Base-by-base conservation (phyloP, 768 basidiomycete species). In the Phaeotremella skinneri region DNA sequence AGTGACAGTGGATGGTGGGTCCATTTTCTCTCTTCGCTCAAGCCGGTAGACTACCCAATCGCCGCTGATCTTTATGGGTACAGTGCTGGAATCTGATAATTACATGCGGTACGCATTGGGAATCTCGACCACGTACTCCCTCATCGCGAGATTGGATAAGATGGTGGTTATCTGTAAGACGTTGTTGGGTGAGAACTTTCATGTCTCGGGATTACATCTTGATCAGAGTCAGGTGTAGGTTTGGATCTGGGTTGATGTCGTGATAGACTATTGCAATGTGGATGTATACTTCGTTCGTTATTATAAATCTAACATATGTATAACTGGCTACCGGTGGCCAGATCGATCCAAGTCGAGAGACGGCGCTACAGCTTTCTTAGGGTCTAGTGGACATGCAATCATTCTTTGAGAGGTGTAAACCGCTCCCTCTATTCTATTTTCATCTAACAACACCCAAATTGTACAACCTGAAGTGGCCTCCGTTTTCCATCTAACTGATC, bases 141-240 rank as follows among this genome's bases (percentile, higher is more conserved):
- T 91, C 39, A 78, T 91, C n/a, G 82, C 82, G 4, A 82, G 88
- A 9, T 78, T 92, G 13, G 90, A 92, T 70, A 79, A 83, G 52
- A 76, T 91, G 57, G 88, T 91, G 85, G 69, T 90, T 2, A 88
- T 88, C 2, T 83, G 85, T 16, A 92, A 92, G 72, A 88, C 91
- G 75, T 72, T 83, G 85, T 58, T 87, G 87, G 55, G 56, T 49
- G 49, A 61, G 49, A 56, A 57, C 56, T 54, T 63, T 63, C 59
- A 57, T 57, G 55, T 58, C 23, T 63, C 59, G 16, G 69, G 54
- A 49, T 62, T 61, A 43, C 69, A 51, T 66, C 52, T 58, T 45
- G 61, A 62, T 29, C 61, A 62, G 39, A 39, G 21, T 39, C 32
- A 39, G 52, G 52, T 54, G 16, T 54, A 43, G 26, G 29, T 31